These are phyloP conservation scores for Hericium rajendrae DNA, from an alignment of 768 basidiomycete genomes.

Conservation along the genomic window DNA sequence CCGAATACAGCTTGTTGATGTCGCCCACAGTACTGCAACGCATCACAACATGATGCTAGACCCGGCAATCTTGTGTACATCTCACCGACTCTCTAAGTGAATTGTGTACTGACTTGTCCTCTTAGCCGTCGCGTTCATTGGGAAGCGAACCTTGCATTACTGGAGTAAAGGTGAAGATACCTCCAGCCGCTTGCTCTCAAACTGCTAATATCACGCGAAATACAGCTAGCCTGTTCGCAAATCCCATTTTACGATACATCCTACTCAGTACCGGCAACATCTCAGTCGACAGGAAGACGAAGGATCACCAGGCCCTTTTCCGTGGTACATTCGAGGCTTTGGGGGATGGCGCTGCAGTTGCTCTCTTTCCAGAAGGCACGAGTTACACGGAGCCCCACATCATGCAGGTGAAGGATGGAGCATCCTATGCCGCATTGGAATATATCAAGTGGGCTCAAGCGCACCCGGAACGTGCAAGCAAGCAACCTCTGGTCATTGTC, in stretches of 20 bases:
- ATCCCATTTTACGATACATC: slow-evolving; percentile 65
- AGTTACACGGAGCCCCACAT: slow-evolving; percentile 91
- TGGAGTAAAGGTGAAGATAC: slow-evolving; percentile 77
- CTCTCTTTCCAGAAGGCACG: slow-evolving; percentile 92
- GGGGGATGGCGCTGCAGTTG: slow-evolving; percentile 71
- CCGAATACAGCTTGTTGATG: background rate
- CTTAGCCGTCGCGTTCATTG: slow-evolving; percentile 74
- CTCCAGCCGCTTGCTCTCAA: slow-evolving; percentile 6
- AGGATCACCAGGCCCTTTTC: slow-evolving; percentile 84
- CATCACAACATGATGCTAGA: slow-evolving; percentile 97
- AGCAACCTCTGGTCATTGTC: slow-evolving; percentile 52
- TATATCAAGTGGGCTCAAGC: slow-evolving; percentile 72
- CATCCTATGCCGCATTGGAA: slow-evolving; percentile 93
- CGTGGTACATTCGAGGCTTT: slow-evolving; percentile 84
- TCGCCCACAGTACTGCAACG: slow-evolving; percentile 53
- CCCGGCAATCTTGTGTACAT: slow-evolving; percentile 64
- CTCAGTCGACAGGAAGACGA: slow-evolving; percentile 90
- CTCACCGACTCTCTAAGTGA: slow-evolving; percentile 1
- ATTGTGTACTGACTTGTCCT: slow-evolving; percentile 14
- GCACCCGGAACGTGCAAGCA: slow-evolving; percentile 31
- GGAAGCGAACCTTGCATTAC: slow-evolving; percentile 74
- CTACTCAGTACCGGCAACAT: slow-evolving; percentile 92
- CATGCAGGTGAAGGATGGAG: slow-evolving; percentile 88
- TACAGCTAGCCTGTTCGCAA: slow-evolving; percentile 63
- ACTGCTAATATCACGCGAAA: background rate